Conservation (phyloP, 176 grass and related monocot species). For the Carex littledalei region DNA sequence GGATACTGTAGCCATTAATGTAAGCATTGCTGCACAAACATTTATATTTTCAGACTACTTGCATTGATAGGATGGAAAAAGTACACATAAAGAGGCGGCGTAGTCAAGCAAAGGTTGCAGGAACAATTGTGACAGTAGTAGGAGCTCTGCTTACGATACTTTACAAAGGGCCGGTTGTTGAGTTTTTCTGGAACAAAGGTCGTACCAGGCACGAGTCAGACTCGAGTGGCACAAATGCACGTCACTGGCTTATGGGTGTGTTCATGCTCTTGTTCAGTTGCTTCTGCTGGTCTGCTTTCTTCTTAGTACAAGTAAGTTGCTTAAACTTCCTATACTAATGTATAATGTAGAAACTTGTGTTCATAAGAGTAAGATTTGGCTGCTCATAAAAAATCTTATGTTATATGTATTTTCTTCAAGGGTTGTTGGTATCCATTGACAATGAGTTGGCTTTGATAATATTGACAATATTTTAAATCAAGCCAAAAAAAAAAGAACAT, state of each 20-base stretch:
- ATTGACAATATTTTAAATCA: background rate
- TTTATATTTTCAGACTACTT: background rate
- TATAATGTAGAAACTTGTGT: background rate
- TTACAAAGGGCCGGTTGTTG: constrained; percentile 52
- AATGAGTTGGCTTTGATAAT: background rate
- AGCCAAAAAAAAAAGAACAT: background rate
- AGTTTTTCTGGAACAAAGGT: constrained; percentile 52
- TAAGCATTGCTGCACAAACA: background rate
- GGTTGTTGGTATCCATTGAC: background rate
- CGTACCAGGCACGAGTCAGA: background rate
- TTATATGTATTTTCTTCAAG: background rate
- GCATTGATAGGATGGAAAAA: constrained; percentile 57
- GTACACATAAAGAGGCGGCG: constrained; percentile 50
- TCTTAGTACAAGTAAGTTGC: constrained; percentile 62
- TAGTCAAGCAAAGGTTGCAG: constrained; percentile 67
- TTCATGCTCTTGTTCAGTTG: constrained; percentile 75
- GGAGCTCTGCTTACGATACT: constrained; percentile 81
- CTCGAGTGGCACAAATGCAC: constrained; percentile 26
- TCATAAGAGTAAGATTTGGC: background rate
- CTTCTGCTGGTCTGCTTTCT: constrained; percentile 89
- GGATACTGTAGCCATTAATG: background rate
- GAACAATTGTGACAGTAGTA: constrained; percentile 55
- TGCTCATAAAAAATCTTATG: background rate
- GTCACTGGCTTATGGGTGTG: constrained; percentile 56
- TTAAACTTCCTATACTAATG: background rate